phyloP scores from a whole-genome alignment of 768 basidiomycete genomes.

The Tephrocybe sp. region DNA sequence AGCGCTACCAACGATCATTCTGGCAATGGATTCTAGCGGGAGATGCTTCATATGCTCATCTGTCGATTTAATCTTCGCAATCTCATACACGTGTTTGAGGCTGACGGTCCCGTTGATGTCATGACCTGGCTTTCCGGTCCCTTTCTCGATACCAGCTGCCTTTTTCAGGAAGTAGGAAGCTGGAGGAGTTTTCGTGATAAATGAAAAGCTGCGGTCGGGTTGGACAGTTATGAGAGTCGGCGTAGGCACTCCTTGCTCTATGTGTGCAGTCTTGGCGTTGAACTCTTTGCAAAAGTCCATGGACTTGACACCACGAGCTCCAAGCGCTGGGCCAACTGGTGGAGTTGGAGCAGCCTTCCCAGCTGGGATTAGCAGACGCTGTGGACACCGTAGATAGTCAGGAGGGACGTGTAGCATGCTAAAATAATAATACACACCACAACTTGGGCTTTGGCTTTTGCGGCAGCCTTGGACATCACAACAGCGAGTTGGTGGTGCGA shows the following conservation, averaged over 20 bases:
- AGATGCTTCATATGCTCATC: conserved; percentile 90
- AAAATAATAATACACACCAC: conserved; percentile 55
- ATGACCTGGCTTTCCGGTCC: conserved; percentile 79
- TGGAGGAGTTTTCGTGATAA: conserved; percentile 90
- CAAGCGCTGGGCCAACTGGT: conserved; percentile 95
- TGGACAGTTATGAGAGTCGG: conserved; percentile 94
- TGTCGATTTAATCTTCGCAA: conserved; percentile 92
- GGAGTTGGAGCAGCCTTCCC: conserved; percentile 96
- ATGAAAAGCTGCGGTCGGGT: conserved; percentile 94
- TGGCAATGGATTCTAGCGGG: conserved; percentile 83
- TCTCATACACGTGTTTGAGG: conserved; percentile 98
- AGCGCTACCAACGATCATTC: conserved; percentile 87
- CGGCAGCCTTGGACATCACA: conserved; percentile 67
- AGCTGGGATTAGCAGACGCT: conserved; percentile 88
- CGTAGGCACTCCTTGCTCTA: conserved; percentile 80
- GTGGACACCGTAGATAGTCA: conserved; percentile 15
- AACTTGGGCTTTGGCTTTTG: conserved; percentile 67
- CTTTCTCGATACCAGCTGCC: conserved; percentile 88
- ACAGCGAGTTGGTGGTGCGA: not conserved
- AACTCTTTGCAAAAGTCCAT: conserved; percentile 99
- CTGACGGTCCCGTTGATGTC: conserved; percentile 79
- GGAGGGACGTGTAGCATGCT: conserved; percentile 1
- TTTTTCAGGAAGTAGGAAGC: conserved; percentile 89
- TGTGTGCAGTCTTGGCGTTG: conserved; percentile 93
- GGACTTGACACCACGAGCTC: conserved; percentile 97